Conservation (phyloP, 345 rosid species). For the Schrenkiella parvula region DNA sequence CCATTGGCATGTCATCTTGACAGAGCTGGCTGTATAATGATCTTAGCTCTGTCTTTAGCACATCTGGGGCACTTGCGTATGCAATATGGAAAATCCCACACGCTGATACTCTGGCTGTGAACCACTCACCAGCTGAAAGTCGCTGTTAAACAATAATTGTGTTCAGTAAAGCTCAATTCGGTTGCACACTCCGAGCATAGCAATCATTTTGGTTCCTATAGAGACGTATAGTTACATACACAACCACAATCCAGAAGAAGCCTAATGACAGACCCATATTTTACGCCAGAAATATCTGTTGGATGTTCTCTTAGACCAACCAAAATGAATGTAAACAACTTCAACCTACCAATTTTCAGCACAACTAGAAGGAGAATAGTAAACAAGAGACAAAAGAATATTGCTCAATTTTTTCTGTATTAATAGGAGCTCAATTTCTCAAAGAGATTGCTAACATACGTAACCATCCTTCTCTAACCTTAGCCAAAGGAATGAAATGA, state of each 20-base stretch:
- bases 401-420: background rate
- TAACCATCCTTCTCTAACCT: conserved; percentile 40
- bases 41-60: conserved; percentile 55
- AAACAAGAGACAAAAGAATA: background rate
- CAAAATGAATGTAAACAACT: background rate
- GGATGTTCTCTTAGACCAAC: background rate
- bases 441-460: background rate
- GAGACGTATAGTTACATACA: background rate
- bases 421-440: background rate
- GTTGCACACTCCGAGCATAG: background rate
- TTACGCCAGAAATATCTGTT: background rate
- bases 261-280: background rate
- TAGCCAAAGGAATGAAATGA: conserved; percentile 51
- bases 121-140: conserved; percentile 78
- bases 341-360: background rate
- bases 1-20: conserved; percentile 93
- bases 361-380: background rate
- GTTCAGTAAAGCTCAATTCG: background rate
- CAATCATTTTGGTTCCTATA: background rate
- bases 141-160: conserved; percentile 37
- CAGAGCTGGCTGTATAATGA: conserved; percentile 63
- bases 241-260: background rate
- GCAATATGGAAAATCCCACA: conserved; percentile 79
- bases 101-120: conserved; percentile 73
- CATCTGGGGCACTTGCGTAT: conserved; percentile 64